Evolutionary conservation across 1,139 yeast genomes (phyloP), one percentile per base, ranked within the genome.

Genomic region (Geotrichum histeridarum): DNA sequence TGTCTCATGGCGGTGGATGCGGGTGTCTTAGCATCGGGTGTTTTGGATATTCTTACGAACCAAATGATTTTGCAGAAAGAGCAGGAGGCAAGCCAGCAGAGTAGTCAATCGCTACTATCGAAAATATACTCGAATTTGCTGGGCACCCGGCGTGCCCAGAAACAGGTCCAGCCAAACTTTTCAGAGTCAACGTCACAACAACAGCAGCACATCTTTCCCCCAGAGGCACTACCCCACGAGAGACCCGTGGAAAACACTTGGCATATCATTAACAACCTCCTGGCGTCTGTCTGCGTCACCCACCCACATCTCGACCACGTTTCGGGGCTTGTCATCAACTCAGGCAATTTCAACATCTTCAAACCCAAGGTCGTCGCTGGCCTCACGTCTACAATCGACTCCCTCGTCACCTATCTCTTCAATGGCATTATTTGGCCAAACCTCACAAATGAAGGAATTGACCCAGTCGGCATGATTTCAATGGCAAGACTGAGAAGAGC

Each of bases 241-340:
- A 60, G 62, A 49, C 54, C 65, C 1, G 57, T 64, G 0, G 61
- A 61, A 12, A 59, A 62, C 32, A 67, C 82, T 6, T 70, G 75
- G 56, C 66, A 73, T 22, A 63, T 70, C n/a, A 53, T 68, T n/a
- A 60, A 63, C 22, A 55, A 62, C 14, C 56, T 58, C 6, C 60
- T 78, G 15, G 59, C 67, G 27, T 73, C 77, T 35, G 80, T 80
- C 57, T 76, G 86, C 51, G 77, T 90, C 39, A 81, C 96, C 1
- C 97, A 90, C 69, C 82, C 94, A 0, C 97, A 90, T 68, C 67
- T 89, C 53, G 97, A 90, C 68, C 97, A 90, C 67, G 76, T 88
- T 17, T 70, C 79, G 4, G 88, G 86, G 1, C 66, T 89, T 52
- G 80, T 84, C 1, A 70, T 89, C 51, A 89, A 89, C 65, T 80